Evolutionary conservation across 2,329 filamentous ascomycete species (phyloP).

Genomic region (Sordariomycetes sp.): DNA sequence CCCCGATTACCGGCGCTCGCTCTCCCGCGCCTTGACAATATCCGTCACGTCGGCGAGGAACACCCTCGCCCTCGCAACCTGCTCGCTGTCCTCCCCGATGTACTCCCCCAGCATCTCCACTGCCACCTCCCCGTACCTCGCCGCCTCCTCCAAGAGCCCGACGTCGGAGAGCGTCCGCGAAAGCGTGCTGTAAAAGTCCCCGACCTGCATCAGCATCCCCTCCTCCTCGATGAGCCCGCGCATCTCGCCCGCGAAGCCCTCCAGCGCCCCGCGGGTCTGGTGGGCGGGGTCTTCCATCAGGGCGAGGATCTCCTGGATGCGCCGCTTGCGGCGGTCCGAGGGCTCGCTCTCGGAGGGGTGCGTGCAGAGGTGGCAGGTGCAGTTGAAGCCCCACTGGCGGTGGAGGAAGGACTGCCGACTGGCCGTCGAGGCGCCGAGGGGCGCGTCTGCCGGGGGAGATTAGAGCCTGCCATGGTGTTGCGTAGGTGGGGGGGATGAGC

Average conservation of each 20-base stretch:
- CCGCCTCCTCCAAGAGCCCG: not conserved
- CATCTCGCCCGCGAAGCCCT: slow-evolving; percentile 13
- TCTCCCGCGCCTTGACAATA: not conserved
- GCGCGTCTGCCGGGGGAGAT: slow-evolving; percentile 2
- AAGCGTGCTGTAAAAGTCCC: slow-evolving; percentile 16
- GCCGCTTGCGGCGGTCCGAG: slow-evolving; percentile 15
- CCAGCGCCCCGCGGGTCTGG: slow-evolving; percentile 11
- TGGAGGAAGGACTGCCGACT: slow-evolving; percentile 12
- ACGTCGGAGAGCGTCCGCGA: slow-evolving; percentile 6
- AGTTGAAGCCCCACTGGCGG: slow-evolving; percentile 17
- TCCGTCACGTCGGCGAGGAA: slow-evolving; percentile 7
- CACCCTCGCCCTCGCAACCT: not conserved
- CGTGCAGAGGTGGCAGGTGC: slow-evolving; percentile 16
- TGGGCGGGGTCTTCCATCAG: slow-evolving; percentile 13
- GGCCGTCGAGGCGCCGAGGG: slow-evolving; percentile 9
- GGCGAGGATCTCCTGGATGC: slow-evolving; percentile 13
- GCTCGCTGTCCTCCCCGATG: not conserved
- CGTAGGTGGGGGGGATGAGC: not conserved
- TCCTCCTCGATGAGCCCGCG: slow-evolving; percentile 14
- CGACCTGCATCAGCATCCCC: slow-evolving; percentile 13
- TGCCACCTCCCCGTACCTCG: not conserved
- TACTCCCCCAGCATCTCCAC: not conserved
- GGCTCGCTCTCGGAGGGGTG: slow-evolving; percentile 12
- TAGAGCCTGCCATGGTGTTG: not conserved
- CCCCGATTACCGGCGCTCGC: not conserved